Evolutionary conservation across 768 basidiomycete species (phyloP), one percentile per base, ranked within the genome.

Genomic region (Erythrobasidium yunnanense): DNA sequence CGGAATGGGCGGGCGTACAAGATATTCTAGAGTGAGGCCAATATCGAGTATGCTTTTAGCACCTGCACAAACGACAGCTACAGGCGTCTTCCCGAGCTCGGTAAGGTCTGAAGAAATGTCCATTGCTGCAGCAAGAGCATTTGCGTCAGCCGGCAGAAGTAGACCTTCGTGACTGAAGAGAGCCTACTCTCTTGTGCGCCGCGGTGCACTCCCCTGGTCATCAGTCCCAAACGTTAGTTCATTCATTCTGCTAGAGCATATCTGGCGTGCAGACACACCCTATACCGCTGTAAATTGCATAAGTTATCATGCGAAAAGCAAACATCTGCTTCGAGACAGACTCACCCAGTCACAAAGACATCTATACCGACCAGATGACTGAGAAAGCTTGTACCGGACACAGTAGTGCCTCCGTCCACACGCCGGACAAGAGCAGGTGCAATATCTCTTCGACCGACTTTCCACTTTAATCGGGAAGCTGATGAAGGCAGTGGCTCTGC

Each of bases 31-130:
- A 7, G 79, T 80, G n/a, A 77, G 71, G 66, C 87, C 87, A 66
- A 97, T 91, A 75, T 99, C 95, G 46, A 99, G 76, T 68, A 99
- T 96, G 0, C 87, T 89, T 75, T 97, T 99, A 20, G 88, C 85
- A 11, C 95, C 95, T 8, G 91, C 87, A 18, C 92, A 93, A 8
- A 97, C 84, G 34, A 99, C 81, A 2, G 87, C 90, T 49, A 97
- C 88, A 22, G 91, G 87, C 71, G 89, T 93, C 34, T 25, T 27
- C 20, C 51, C 67, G 33, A 99, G 82, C 74, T 96, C 90, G 7
- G 85, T 85, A 17, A 99, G 79, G 75, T 99, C 93, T 17, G 93
- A 90, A 17, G 93, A 96, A 29, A 99, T 79, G 73, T 99, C 93
- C 83, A 97, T 84, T 18, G 88, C 90, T 95, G 70, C 32, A 15